Base-by-base conservation (phyloP, 306 rosid genomes). In the Hippophae tibetana region DNA sequence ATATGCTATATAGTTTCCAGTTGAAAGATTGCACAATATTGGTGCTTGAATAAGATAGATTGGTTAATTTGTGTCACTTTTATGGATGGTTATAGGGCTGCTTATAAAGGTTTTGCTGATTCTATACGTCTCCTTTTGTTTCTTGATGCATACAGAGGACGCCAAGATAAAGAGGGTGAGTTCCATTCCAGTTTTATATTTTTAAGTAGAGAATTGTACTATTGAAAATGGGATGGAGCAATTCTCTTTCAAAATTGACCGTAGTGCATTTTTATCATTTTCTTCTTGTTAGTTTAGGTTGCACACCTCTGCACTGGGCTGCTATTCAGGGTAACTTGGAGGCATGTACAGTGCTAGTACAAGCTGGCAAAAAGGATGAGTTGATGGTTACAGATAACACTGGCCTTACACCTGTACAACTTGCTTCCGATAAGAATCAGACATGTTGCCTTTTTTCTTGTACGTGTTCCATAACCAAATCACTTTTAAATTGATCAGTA, bases 391-490 rank as follows among this genome's bases (percentile, higher is more conserved):
- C 99, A 5, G 97, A 93, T 66, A 88, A 88, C 70, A 84, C 94
- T 69, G 99, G 99, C 82, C 94, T 93, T 62, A 88, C 99, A 40
- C 95, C 99, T 26, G 97, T 95, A 42, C 99, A 93, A 64, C 97
- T 93, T 60, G 97, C 99, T 56, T 77, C 99, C 31, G 90, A 93
- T 72, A 93, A 88, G 82, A 87, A 77, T 74, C 99, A 80, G 94
- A 88, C 99, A 86, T 74, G 97, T 93, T 78, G 99, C 99, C 26
- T 88, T 93, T 82, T 93, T 93, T 85, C 99, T 93, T 68, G 99
- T 93, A 86, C 63, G 99, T 92, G 75, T 67, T 78, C 65, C 78
- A 44, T 84, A 67, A 73, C 71, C 67, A 70, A 71, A 66, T 45
- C 52, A 58, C 58, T 71, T 69, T 61, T 68, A 43, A 63, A 60